A percentile compares a stretch with the other conserved stretches of the same genome.
phyloP scores from a whole-genome alignment of 2,329 filamentous ascomycete species.

The Rutstroemia sp. region DNA sequence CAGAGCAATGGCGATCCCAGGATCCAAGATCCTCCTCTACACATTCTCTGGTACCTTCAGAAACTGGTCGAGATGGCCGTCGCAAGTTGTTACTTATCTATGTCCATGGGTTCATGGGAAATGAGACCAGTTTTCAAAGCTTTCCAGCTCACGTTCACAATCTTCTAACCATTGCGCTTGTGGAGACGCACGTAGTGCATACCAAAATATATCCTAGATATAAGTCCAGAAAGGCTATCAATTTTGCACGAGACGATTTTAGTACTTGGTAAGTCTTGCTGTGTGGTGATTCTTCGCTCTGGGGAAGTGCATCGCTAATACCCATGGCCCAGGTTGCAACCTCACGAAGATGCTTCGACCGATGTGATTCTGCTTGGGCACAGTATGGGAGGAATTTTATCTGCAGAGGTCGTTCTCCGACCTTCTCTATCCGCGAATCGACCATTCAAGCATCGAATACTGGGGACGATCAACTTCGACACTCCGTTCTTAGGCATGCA shows the following conservation, averaged over 20 bases:
- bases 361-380: conserved; percentile 82
- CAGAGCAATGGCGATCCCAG: conserved; percentile 28
- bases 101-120: conserved; percentile 86
- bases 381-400: conserved; percentile 81
- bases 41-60: conserved; percentile 27
- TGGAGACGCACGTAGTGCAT: conserved; percentile 71
- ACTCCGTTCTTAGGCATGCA: conserved; percentile 84
- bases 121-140: conserved; percentile 77
- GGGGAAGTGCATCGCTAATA: conserved; percentile 10
- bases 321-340: conserved; percentile 49
- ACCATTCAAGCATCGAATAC: conserved; percentile 63
- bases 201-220: conserved; percentile 81
- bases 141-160: conserved; percentile 85
- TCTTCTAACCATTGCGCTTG: conserved; percentile 57
- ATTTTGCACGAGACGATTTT: conserved; percentile 73
- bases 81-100: conserved; percentile 67
- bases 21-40: conserved; percentile 30
- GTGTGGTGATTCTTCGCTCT: not conserved
- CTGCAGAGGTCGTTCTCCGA: conserved; percentile 70
- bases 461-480: conserved; percentile 78
- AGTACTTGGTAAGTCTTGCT: conserved; percentile 54
- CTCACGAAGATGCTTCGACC: conserved; percentile 65
- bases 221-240: conserved; percentile 64
- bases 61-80: conserved; percentile 29
- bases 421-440: conserved; percentile 15